Conservation (phyloP, 208 protist genomes). For the Naegleria fowleri region DNA sequence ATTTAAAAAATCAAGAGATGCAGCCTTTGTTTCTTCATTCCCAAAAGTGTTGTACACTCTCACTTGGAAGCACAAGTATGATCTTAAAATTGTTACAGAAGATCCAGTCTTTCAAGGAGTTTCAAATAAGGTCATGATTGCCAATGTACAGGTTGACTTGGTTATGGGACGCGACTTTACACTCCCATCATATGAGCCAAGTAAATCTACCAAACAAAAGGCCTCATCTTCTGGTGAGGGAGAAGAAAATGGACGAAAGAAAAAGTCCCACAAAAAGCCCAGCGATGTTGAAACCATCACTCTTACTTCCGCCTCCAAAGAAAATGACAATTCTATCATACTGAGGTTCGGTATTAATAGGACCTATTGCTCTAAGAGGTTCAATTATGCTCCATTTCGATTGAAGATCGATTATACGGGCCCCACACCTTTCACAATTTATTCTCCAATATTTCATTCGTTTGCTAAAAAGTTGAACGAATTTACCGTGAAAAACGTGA, state of each 20-base stretch:
- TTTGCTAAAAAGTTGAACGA: slow-evolving; percentile 10
- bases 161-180: background rate
- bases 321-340: background rate
- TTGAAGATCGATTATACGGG: background rate
- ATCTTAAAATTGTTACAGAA: background rate
- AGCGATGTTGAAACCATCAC: background rate
- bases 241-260: background rate
- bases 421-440: background rate
- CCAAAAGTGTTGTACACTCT: slow-evolving; percentile 16
- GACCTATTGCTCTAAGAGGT: slow-evolving; percentile 11
- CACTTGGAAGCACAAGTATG: slow-evolving; percentile 28
- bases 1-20: background rate
- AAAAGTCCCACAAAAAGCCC: background rate
- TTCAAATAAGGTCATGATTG: background rate
- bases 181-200: background rate
- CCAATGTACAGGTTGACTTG: background rate
- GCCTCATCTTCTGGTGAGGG: background rate
- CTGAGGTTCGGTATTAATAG: slow-evolving; percentile 11
- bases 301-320: background rate
- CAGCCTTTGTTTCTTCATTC: background rate
- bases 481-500: background rate
- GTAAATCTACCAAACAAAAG: background rate
- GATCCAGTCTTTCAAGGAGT: background rate
- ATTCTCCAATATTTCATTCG: background rate
- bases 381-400: slow-evolving; percentile 5